Base-by-base conservation (phyloP, 1,139 yeast genomes). In the Yamadazyma epiphylla region DNA sequence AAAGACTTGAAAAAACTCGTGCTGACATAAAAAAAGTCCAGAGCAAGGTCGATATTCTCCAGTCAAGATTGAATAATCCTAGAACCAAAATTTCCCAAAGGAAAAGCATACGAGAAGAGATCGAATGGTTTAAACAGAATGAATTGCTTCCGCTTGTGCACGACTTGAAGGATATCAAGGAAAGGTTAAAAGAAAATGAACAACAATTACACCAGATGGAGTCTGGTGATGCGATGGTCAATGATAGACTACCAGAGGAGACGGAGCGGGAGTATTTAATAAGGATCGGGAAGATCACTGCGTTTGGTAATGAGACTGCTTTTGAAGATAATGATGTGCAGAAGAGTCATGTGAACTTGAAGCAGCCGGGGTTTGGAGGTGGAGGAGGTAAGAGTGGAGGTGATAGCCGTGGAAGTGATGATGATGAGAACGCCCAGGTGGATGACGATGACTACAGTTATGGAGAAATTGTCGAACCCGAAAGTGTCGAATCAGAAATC, bases 281-380 rank as follows among this genome's bases (percentile, higher is more conserved):
- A 1, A 67, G 98, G 41, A 89, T 89, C 0, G 99, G 99, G 24
- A 81, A 87, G 51, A 78, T 88, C 35, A 91, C 99, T 0, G 98
- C 98, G 0, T 91, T 91, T 63, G 95, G 96, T 8, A 77, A 77
- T 25, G 65, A 77, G 13, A 66, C 71, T 22, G 76, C 73, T 4
- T 85, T 85, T 40, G 58, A 51, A 24, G 57, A 51, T 28, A 52
- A 33, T 14, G 31, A 17, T 37, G 9, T 49, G 38, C 15, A 45
- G 38, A 7, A 49, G 44, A 62, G 67, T 32, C 70, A 62, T 43
- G 56, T 53, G 25, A 42, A 48, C 33, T 48, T 67, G 25, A 41
- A 65, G 25, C 59, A 56, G 13, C 74, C 73, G 0, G 74, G 74
- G 4, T 58, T 66, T 36, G n/a, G 36, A 35, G 14, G 34, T 26